These are phyloP conservation scores for Clonostachys solani DNA, from an alignment of 2,329 filamentous ascomycete genomes.

Conservation along the genomic window DNA sequence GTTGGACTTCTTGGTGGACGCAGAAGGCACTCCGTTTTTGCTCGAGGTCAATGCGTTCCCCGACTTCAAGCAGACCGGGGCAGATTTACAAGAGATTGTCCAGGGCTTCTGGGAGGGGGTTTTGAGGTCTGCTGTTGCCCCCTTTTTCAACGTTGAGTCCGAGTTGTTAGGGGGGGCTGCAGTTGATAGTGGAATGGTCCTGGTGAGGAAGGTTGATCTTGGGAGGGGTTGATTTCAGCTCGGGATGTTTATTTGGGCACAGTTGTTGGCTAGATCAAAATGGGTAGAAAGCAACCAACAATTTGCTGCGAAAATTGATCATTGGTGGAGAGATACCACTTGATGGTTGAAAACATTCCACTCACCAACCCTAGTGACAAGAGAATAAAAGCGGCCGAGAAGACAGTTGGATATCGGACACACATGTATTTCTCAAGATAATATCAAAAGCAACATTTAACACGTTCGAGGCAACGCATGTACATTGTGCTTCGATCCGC, in stretches of 20 bases:
- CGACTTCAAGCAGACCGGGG: conserved; percentile 92
- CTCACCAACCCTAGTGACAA: too few species aligned
- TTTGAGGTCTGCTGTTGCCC: conserved; percentile 59
- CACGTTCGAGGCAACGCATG: too few species aligned
- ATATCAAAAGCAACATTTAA: too few species aligned
- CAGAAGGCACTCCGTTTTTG: conserved; percentile 59
- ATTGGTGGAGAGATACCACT: not conserved
- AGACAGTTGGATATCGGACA: too few species aligned
- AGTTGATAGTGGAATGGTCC: conserved; percentile 38
- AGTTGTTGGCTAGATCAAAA: not conserved
- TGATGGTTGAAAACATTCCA: too few species aligned
- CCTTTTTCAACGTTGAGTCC: conserved; percentile 54
- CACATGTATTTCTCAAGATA: too few species aligned
- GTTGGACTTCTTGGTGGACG: conserved; percentile 82
- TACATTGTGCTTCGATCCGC: too few species aligned
- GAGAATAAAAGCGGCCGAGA: too few species aligned
- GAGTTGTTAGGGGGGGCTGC: conserved; percentile 11
- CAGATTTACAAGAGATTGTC: conserved; percentile 69
- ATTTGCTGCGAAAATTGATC: not conserved
- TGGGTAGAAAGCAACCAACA: not conserved
- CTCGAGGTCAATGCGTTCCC: conserved; percentile 95
- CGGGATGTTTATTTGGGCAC: not conserved
- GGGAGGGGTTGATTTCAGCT: conserved; percentile 30
- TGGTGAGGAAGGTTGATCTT: conserved; percentile 49
- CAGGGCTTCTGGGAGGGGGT: conserved; percentile 73